phyloP scores from a whole-genome alignment of 1,139 yeast species.

The Scheffersomyces parashehatae region DNA sequence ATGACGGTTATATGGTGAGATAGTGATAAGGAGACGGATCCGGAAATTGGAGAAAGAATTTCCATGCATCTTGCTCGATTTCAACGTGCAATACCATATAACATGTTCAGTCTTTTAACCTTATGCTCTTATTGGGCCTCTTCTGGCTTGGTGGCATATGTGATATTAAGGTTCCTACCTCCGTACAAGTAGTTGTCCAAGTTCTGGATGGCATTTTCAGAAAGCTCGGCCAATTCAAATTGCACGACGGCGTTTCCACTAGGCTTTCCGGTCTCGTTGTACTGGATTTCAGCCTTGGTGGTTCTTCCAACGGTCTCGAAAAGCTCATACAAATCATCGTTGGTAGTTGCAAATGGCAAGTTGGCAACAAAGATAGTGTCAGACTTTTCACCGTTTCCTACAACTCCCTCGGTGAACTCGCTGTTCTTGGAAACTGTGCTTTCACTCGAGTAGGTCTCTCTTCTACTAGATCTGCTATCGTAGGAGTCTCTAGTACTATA shows the following conservation, averaged over 20 bases:
- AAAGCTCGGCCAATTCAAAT: slow-evolving; percentile 66
- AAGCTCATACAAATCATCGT: slow-evolving; percentile 80
- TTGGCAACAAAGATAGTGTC: slow-evolving; percentile 71
- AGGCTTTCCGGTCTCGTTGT: slow-evolving; percentile 64
- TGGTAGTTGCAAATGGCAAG: slow-evolving; percentile 86
- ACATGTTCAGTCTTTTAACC: too few species aligned
- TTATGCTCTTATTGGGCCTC: background rate
- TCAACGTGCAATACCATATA: too few species aligned
- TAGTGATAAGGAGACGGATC: too few species aligned
- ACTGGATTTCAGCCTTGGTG: slow-evolving; percentile 74
- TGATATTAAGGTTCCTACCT: slow-evolving; percentile 65
- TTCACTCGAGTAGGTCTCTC: slow-evolving; percentile 3
- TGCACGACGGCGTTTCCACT: slow-evolving; percentile 84
- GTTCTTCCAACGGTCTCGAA: slow-evolving; percentile 86
- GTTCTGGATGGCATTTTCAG: slow-evolving; percentile 73
- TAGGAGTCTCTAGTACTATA: slow-evolving; percentile 8
- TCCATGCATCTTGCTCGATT: too few species aligned
- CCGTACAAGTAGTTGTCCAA: slow-evolving; percentile 83
- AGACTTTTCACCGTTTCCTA: slow-evolving; percentile 63
- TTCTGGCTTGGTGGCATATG: slow-evolving; percentile 51
- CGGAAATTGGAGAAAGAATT: too few species aligned
- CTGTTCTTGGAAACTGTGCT: slow-evolving; percentile 33
- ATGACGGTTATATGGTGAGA: too few species aligned
- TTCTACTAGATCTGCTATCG: slow-evolving; percentile 4
- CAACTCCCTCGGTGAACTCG: slow-evolving; percentile 64